Evolutionary conservation across 257 asterid species (phyloP).

Genomic region (Ophiorrhiza pumila): DNA sequence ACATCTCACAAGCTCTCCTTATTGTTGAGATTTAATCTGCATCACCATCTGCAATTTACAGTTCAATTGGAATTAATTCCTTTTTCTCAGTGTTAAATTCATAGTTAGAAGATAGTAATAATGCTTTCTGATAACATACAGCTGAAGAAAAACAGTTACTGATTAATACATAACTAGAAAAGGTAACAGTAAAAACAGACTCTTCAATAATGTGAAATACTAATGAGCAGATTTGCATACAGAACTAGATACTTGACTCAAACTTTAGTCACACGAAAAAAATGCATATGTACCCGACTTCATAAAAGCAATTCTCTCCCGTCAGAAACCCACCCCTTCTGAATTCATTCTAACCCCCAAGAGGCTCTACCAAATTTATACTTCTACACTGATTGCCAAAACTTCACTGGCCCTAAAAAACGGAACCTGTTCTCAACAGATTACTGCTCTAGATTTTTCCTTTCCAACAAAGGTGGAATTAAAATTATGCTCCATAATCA

Average conservation of each 20-base stretch:
- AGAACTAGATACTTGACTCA: not conserved
- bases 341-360: not conserved
- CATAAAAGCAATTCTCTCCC: not conserved
- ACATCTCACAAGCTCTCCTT: conserved; percentile 8
- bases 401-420: not conserved
- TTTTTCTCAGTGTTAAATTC: not conserved
- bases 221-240: not conserved
- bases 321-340: not conserved
- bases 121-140: not conserved
- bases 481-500: not conserved
- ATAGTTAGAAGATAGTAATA: not conserved
- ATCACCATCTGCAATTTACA: conserved; percentile 56
- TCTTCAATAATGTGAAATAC: not conserved
- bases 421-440: not conserved
- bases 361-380: not conserved
- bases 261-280: too few species aligned
- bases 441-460: not conserved
- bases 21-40: conserved; percentile 43
- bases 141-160: not conserved
- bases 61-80: not conserved
- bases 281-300: not conserved
- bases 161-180: not conserved
- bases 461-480: not conserved
- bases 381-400: not conserved
- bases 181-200: not conserved